phyloP scores from a whole-genome alignment of 164 flowering plant species.

The Euptelea pleiosperma region DNA sequence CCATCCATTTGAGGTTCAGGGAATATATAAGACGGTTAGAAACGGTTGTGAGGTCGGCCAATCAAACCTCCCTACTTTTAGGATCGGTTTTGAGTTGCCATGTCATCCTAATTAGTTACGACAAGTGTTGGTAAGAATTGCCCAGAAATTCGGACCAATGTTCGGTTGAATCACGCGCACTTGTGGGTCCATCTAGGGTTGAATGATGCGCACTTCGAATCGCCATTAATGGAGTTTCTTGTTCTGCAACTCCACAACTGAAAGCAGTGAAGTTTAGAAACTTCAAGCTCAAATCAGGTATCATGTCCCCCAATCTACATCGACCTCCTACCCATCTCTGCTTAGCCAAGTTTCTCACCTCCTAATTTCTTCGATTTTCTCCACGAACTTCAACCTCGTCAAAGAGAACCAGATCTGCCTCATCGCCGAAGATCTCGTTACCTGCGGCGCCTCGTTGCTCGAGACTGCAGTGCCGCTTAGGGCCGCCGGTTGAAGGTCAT shows the following conservation, averaged over 20 bases:
- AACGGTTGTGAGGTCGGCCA: too few relatives aligned
- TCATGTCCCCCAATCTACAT: conserved; percentile 88
- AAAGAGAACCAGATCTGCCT: conserved; percentile 45
- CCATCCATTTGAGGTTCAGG: conserved; percentile 13
- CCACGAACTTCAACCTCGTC: conserved; percentile 57
- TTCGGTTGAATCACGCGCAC: too few relatives aligned
- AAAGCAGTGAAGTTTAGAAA: conserved; percentile 89
- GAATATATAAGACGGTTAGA: neutral
- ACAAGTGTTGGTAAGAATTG: too few relatives aligned
- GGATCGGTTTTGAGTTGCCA: too few relatives aligned
- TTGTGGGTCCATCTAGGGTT: too few relatives aligned
- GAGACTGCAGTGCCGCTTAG: conserved; percentile 88
- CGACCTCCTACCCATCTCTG: conserved; percentile 93
- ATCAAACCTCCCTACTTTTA: too few relatives aligned
- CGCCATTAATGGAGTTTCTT: conserved; percentile 59
- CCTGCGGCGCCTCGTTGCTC: conserved; percentile 85
- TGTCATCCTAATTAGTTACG: too few relatives aligned
- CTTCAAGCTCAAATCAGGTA: conserved; percentile 94
- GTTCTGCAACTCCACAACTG: conserved; percentile 77
- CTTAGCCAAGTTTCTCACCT: conserved; percentile 62
- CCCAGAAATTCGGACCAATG: too few relatives aligned
- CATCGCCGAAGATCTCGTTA: conserved; percentile 80
- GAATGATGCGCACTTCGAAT: too few relatives aligned
- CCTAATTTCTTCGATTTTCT: conserved; percentile 48
- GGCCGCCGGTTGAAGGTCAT: conserved; percentile 65